Conservation (phyloP, 768 basidiomycete genomes). For the Auricularia sp. region DNA sequence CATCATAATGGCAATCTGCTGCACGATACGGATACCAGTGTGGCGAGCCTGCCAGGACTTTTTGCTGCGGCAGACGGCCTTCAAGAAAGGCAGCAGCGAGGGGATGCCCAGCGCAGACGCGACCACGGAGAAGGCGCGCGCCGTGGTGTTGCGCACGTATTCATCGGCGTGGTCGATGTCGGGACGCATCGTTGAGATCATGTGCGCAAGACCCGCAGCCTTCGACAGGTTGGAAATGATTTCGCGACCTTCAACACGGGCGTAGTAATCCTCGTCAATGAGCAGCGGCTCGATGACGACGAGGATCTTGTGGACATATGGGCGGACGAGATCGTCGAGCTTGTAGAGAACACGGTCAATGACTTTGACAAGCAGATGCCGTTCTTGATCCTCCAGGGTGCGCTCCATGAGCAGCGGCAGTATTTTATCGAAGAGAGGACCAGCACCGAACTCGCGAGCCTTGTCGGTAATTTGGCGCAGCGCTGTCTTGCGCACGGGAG, state of each 20-base stretch:
- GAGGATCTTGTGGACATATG: conserved; percentile 98
- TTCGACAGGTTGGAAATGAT: conserved; percentile 98
- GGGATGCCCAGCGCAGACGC: conserved; percentile 98
- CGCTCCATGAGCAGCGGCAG: conserved; percentile 96
- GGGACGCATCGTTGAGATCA: conserved; percentile 99
- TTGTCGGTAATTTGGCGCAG: conserved; percentile 98
- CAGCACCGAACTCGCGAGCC: conserved; percentile 96
- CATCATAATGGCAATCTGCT: conserved; percentile 99
- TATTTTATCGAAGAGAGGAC: conserved; percentile 97
- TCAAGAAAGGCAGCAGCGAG: conserved; percentile 92
- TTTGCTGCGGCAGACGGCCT: conserved; percentile 96
- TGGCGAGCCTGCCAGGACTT: conserved; percentile 99
- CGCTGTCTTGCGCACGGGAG: conserved; percentile 95
- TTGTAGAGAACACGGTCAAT: conserved; percentile 99
- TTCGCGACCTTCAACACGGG: conserved; percentile 95
- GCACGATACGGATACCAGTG: conserved; percentile 98
- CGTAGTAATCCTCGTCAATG: conserved; percentile 96
- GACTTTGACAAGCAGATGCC: conserved; percentile 95
- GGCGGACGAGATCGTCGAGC: conserved; percentile 95
- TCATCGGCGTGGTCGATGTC: conserved; percentile 99
- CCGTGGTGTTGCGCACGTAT: conserved; percentile 98
- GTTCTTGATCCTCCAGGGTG: conserved; percentile 95
- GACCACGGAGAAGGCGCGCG: conserved; percentile 96
- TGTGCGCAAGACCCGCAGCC: conserved; percentile 96
- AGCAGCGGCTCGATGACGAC: conserved; percentile 98